Conservation (phyloP, 225 moss, liverwort and hornwort species). For the Thuidium tamariscinum region DNA sequence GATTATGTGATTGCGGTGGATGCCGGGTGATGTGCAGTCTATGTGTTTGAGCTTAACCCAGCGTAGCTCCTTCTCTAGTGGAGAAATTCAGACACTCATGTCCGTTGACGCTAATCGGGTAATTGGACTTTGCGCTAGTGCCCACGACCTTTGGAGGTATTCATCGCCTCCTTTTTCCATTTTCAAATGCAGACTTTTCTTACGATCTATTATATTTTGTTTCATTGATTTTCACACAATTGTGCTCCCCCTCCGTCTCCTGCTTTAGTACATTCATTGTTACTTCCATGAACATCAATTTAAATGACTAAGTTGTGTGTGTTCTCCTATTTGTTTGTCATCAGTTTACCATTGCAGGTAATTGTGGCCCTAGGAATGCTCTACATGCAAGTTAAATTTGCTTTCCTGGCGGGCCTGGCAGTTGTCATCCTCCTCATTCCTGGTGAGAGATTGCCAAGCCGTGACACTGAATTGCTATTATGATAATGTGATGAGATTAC, state of each 20-base stretch:
- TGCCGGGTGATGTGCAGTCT: conserved; percentile 34
- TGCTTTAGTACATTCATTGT: neutral
- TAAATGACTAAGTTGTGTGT: neutral
- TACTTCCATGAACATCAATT: neutral
- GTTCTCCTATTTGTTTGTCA: neutral
- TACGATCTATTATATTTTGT: neutral
- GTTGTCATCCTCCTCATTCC: conserved; percentile 85
- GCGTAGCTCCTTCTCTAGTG: conserved; percentile 61
- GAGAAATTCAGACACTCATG: conserved; percentile 93
- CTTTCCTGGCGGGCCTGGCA: conserved; percentile 80
- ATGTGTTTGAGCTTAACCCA: conserved; percentile 69
- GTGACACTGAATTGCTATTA: neutral
- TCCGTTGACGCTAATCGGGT: conserved; percentile 78
- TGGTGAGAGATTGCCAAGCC: conserved; percentile 29
- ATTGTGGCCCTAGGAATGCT: conserved; percentile 78
- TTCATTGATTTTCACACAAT: neutral
- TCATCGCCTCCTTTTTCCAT: neutral
- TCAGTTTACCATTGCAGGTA: conserved; percentile 83
- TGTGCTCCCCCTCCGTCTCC: neutral
- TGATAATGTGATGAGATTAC: neutral
- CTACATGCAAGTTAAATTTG: conserved; percentile 88
- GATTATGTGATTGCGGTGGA: neutral
- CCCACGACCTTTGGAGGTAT: conserved; percentile 90
- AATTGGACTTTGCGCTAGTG: conserved; percentile 55
- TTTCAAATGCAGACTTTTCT: neutral